These are phyloP conservation scores for Malassezia vespertilionis DNA, from an alignment of 1,284 basidiomycete genomes.

Conservation along the genomic window DNA sequence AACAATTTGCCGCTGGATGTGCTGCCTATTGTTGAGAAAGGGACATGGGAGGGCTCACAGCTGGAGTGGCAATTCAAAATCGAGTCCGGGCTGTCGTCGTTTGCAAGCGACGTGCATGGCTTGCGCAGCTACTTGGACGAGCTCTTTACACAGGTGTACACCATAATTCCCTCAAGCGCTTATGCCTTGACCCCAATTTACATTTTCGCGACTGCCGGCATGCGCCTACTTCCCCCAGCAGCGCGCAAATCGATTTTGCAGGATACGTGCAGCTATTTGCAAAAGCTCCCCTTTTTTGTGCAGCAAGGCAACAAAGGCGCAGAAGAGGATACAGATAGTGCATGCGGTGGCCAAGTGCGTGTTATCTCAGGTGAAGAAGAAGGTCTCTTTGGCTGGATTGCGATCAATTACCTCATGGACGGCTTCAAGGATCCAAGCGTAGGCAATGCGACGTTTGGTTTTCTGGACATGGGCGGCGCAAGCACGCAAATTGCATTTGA, in stretches of 20 bases:
- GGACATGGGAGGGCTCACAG: constrained; percentile 59
- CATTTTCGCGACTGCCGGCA: constrained; percentile 89
- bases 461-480: constrained; percentile 97
- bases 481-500: constrained; percentile 96
- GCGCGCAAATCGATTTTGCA: constrained; percentile 64
- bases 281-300: constrained; percentile 35
- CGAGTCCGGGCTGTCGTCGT: constrained; percentile 89
- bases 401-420: constrained; percentile 98
- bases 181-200: constrained; percentile 78
- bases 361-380: constrained; percentile 98
- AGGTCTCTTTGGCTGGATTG: constrained; percentile 92
- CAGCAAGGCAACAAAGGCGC: background rate
- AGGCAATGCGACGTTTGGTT: constrained; percentile 68
- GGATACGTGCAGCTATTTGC: constrained; percentile 68
- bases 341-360: constrained; percentile 68
- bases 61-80: constrained; percentile 73
- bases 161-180: constrained; percentile 72
- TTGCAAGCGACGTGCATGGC: constrained; percentile 59
- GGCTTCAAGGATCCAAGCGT: constrained; percentile 56
- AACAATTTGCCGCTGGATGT: constrained; percentile 37
- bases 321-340: constrained; percentile 6
- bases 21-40: constrained; percentile 81
- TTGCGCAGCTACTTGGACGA: constrained; percentile 69
- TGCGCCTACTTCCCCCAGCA: constrained; percentile 68
- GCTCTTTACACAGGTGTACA: constrained; percentile 68